phyloP scores from a whole-genome alignment of 768 basidiomycete genomes.

The Mycena filopes region DNA sequence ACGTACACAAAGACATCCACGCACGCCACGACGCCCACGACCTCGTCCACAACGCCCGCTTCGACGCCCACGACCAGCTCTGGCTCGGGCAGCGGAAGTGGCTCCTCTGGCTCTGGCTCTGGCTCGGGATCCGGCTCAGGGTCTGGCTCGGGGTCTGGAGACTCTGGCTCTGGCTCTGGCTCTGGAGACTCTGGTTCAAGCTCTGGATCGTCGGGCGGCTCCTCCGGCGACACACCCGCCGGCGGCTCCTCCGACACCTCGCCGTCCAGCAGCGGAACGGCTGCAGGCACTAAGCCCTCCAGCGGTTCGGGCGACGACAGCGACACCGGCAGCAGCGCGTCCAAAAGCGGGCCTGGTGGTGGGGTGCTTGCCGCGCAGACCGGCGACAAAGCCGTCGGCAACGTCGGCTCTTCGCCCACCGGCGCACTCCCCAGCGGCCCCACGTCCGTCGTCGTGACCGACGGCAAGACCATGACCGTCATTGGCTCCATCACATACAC shows the following conservation, averaged over 20 bases:
- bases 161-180: conserved; percentile 14
- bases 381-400: background rate
- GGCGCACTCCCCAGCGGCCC: conserved; percentile 13
- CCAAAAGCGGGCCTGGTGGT: background rate
- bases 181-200: background rate
- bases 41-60: conserved; percentile 22
- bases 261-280: background rate
- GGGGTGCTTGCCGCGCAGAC: conserved; percentile 24
- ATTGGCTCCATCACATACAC: conserved; percentile 24
- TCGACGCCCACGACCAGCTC: conserved; percentile 15
- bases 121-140: conserved; percentile 29
- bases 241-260: background rate
- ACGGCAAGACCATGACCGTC: conserved; percentile 29
- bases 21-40: conserved; percentile 31
- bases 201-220: background rate
- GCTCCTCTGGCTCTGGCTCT: conserved; percentile 15
- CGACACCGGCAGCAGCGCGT: background rate
- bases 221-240: background rate
- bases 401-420: background rate
- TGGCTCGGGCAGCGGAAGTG: conserved; percentile 1
- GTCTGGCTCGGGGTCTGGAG: conserved; percentile 16
- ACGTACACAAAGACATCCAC: conserved; percentile 26
- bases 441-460: conserved; percentile 17
- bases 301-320: background rate
- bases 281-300: background rate